Percentiles rank a stretch among this genome's conserved stretches.
Conservation (phyloP, 2,329 filamentous ascomycete genomes). For the Penicillium sp. region DNA sequence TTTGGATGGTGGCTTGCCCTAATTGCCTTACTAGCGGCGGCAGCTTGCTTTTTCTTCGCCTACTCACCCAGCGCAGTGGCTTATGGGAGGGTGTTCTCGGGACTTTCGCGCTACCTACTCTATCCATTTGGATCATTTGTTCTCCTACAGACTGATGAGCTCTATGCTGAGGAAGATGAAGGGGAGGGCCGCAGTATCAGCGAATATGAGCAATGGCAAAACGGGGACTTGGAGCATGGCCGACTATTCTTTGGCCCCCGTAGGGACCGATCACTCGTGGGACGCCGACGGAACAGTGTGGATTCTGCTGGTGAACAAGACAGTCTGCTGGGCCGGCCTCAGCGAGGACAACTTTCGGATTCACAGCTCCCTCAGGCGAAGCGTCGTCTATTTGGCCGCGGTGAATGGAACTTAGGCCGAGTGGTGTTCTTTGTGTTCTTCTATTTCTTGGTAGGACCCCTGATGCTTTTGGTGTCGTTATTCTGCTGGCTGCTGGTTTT, state of each 20-base stretch:
- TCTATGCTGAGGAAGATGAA: slow-evolving; percentile 89
- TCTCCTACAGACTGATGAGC: slow-evolving; percentile 87
- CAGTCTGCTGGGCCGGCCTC: slow-evolving; percentile 72
- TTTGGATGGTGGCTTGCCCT: slow-evolving; percentile 96
- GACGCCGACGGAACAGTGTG: slow-evolving; percentile 80
- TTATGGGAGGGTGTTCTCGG: slow-evolving; percentile 83
- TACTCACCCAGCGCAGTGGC: slow-evolving; percentile 77
- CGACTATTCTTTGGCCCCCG: slow-evolving; percentile 91
- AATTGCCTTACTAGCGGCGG: slow-evolving; percentile 70
- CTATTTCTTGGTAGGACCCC: slow-evolving; percentile 85
- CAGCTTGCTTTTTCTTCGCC: slow-evolving; percentile 76
- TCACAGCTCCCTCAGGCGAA: slow-evolving; percentile 58
- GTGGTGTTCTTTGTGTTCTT: slow-evolving; percentile 97
- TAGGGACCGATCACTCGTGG: slow-evolving; percentile 74
- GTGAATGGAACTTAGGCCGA: slow-evolving; percentile 90
- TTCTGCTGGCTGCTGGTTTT: slow-evolving; percentile 97
- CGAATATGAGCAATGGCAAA: slow-evolving; percentile 99
- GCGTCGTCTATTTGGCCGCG: slow-evolving; percentile 86
- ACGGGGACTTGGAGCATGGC: slow-evolving; percentile 91
- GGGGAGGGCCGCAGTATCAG: slow-evolving; percentile 96
- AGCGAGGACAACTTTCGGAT: slow-evolving; percentile 51
- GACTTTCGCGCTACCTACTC: slow-evolving; percentile 80
- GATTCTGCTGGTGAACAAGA: slow-evolving; percentile 89
- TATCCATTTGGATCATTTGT: slow-evolving; percentile 98
- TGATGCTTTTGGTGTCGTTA: slow-evolving; percentile 78